phyloP scores from a whole-genome alignment of 176 grass and related monocot species.

The Oryza longistaminata region DNA sequence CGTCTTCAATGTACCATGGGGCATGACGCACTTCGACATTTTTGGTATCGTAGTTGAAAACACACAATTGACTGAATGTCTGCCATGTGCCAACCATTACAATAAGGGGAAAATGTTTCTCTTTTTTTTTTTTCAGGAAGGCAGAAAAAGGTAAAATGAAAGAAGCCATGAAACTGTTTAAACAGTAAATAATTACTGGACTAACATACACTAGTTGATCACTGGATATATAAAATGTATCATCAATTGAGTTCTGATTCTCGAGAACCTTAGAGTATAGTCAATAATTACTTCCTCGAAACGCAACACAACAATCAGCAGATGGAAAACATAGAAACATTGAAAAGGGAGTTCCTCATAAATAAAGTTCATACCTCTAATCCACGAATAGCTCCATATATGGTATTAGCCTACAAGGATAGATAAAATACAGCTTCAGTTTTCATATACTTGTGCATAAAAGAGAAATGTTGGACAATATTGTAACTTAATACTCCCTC shows the following conservation, averaged over 20 bases:
- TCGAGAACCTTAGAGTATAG: not conserved
- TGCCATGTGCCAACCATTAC: conserved; percentile 32
- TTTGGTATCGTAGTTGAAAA: conserved; percentile 86
- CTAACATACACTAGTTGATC: not conserved
- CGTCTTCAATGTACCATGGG: conserved; percentile 94
- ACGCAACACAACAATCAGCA: conserved; percentile 1
- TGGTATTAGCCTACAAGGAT: conserved; percentile 74
- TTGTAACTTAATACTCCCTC: not conserved
- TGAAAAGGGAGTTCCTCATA: not conserved
- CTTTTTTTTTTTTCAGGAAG: not conserved
- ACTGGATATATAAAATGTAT: not conserved
- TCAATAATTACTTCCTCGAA: conserved; percentile 1
- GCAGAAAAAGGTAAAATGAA: not conserved
- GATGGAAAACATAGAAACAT: not conserved
- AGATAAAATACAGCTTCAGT: conserved; percentile 10
- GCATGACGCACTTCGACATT: conserved; percentile 73
- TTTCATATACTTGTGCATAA: conserved; percentile 5
- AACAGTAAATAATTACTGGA: too few species aligned
- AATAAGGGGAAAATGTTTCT: not conserved
- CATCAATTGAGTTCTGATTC: not conserved
- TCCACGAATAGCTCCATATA: conserved; percentile 85
- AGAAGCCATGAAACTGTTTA: not conserved
- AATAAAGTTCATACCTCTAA: conserved; percentile 65
- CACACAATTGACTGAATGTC: conserved; percentile 95
- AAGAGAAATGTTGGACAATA: not conserved